Evolutionary conservation across 805 yeast species (phyloP).

Genomic region (Candida palmyrensis): DNA sequence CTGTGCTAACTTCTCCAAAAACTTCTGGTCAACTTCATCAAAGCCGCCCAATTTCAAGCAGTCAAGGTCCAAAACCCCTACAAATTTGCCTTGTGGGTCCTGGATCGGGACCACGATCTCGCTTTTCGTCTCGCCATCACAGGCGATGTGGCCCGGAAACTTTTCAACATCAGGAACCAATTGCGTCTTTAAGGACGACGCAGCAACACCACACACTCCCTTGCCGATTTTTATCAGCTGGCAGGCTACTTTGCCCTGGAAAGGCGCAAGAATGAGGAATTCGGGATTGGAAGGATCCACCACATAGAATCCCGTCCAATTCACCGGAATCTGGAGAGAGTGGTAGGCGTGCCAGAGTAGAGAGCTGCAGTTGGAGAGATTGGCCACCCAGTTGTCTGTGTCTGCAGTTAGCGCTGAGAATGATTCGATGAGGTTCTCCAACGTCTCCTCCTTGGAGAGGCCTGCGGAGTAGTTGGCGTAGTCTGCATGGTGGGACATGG

Average conservation of each 20-base stretch:
- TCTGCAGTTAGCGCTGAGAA: conserved; percentile 60
- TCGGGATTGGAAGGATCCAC: conserved; percentile 26
- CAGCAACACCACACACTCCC: conserved; percentile 94
- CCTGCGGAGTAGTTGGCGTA: conserved; percentile 47
- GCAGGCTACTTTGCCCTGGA: conserved; percentile 96
- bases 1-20: conserved; percentile 55
- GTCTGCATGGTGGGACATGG: conserved; percentile 74
- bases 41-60: conserved; percentile 65
- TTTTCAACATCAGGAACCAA: conserved; percentile 70
- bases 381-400: conserved; percentile 82
- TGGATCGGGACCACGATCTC: conserved; percentile 87
- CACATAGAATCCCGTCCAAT: conserved; percentile 94
- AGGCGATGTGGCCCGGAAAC: conserved; percentile 92
- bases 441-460: conserved; percentile 44
- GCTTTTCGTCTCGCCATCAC: conserved; percentile 92
- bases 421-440: conserved; percentile 53
- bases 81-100: conserved; percentile 29
- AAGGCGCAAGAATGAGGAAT: conserved; percentile 79
- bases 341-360: conserved; percentile 85
- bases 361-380: conserved; percentile 81
- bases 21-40: conserved; percentile 52
- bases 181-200: conserved; percentile 53
- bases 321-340: conserved; percentile 52
- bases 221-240: conserved; percentile 71
- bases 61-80: conserved; percentile 87